These are phyloP conservation scores for Picea sitchensis DNA, from an alignment of 75 land plant species.

Conservation along the genomic window DNA sequence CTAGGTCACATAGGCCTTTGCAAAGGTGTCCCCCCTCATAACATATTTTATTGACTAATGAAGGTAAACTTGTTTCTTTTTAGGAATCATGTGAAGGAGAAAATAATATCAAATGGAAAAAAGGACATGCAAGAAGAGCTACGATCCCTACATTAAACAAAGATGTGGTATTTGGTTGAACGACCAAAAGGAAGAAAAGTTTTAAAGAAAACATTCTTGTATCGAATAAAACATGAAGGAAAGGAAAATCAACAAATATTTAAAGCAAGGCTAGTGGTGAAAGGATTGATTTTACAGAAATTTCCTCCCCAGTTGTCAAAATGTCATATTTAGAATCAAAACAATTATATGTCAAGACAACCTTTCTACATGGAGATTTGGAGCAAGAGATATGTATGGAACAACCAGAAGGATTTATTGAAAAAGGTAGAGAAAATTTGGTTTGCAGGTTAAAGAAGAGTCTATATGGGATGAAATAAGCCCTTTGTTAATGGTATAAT, in stretches of 20 bases:
- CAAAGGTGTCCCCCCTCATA: not conserved
- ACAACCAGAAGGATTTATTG: conserved; percentile 12
- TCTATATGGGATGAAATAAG: not conserved
- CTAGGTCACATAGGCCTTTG: not conserved
- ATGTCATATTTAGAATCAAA: conserved; percentile 4
- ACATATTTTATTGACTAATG: conserved; percentile 6
- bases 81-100: not conserved
- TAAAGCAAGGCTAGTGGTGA: conserved; percentile 4
- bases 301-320: conserved; percentile 1
- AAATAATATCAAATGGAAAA: not conserved
- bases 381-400: conserved; percentile 8
- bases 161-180: not conserved
- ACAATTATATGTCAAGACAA: conserved; percentile 12
- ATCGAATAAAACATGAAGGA: conserved; percentile 3
- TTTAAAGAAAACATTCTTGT: not conserved
- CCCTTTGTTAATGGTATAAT: not conserved
- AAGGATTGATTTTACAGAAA: conserved; percentile 11
- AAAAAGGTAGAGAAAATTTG: not conserved
- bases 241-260: not conserved
- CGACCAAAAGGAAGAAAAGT: not conserved
- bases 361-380: conserved; percentile 9
- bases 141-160: not conserved
- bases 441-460: not conserved
- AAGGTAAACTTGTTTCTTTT: not conserved
- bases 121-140: conserved; percentile 12